phyloP scores from a whole-genome alignment of 2,329 filamentous ascomycete species.

The Gaeumannomyces tritici region DNA sequence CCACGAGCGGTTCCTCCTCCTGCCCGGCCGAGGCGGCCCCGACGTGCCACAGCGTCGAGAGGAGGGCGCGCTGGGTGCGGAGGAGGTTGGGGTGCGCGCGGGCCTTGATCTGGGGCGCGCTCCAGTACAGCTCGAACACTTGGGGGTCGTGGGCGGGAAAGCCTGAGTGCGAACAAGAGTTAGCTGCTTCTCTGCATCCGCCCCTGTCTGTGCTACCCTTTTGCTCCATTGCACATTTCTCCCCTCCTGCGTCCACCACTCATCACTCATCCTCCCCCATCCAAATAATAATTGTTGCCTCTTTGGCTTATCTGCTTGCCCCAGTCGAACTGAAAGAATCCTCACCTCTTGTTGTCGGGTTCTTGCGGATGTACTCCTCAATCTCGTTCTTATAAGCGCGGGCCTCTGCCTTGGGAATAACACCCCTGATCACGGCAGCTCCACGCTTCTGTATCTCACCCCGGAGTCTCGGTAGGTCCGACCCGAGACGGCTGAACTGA shows the following conservation, averaged over 20 bases:
- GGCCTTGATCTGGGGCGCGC: conserved; percentile 55
- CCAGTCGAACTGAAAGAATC: background rate
- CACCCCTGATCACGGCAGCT: conserved; percentile 53
- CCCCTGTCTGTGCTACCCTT: background rate
- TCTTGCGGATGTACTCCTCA: conserved; percentile 54
- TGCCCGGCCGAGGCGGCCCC: conserved; percentile 28
- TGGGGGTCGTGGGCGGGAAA: conserved; percentile 59
- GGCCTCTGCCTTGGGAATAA: conserved; percentile 54
- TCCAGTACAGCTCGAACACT: conserved; percentile 72
- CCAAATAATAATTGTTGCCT: too few relatives aligned
- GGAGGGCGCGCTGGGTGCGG: conserved; percentile 49
- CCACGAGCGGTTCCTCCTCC: conserved; percentile 6
- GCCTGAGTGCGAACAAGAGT: conserved; percentile 25
- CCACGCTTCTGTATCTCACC: conserved; percentile 52
- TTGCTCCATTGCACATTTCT: too few relatives aligned
- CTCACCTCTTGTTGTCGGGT: conserved; percentile 47
- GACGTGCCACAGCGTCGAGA: conserved; percentile 50
- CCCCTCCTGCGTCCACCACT: too few relatives aligned
- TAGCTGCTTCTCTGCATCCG: background rate
- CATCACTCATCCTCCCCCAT: too few relatives aligned
- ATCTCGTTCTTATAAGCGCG: conserved; percentile 55
- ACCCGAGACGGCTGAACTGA: conserved; percentile 33
- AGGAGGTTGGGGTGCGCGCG: conserved; percentile 58
- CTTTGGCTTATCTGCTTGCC: background rate
- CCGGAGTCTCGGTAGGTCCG: conserved; percentile 22